These are phyloP conservation scores for Fusarium burgessii DNA, from an alignment of 2,329 filamentous ascomycete species.

Conservation along the genomic window DNA sequence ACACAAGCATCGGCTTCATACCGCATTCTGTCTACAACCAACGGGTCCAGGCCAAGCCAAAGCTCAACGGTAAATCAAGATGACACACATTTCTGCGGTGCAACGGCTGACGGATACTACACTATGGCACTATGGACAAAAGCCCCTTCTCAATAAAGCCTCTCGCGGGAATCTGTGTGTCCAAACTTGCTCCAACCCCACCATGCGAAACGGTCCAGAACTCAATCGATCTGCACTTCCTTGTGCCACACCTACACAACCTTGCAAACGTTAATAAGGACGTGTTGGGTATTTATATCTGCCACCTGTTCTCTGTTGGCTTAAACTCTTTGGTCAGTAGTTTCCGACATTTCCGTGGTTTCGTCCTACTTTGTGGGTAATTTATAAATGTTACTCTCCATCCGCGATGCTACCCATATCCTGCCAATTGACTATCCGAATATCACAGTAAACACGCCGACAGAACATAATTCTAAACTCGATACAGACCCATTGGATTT, in stretches of 20 bases:
- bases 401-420: background rate
- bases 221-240: slow-evolving; percentile 48
- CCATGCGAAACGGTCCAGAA: slow-evolving; percentile 46
- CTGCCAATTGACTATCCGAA: background rate
- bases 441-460: background rate
- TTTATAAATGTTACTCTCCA: background rate
- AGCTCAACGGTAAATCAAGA: background rate
- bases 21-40: slow-evolving; percentile 17
- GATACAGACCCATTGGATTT: background rate
- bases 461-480: background rate
- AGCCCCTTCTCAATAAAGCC: slow-evolving; percentile 27
- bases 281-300: slow-evolving; percentile 37
- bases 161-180: slow-evolving; percentile 25
- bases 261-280: slow-evolving; percentile 27
- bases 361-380: background rate
- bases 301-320: slow-evolving; percentile 18
- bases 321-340: background rate
- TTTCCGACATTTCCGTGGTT: background rate
- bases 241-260: slow-evolving; percentile 44
- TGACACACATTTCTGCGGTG: slow-evolving; percentile 16
- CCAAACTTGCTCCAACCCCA: slow-evolving; percentile 40
- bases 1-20: slow-evolving; percentile 17
- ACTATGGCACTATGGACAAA: slow-evolving; percentile 4
- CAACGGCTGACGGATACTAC: slow-evolving; percentile 19
- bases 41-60: slow-evolving; percentile 15